Evolutionary conservation across 495 filamentous ascomycete species (phyloP).

Genomic region (Penicillium waksmanii): DNA sequence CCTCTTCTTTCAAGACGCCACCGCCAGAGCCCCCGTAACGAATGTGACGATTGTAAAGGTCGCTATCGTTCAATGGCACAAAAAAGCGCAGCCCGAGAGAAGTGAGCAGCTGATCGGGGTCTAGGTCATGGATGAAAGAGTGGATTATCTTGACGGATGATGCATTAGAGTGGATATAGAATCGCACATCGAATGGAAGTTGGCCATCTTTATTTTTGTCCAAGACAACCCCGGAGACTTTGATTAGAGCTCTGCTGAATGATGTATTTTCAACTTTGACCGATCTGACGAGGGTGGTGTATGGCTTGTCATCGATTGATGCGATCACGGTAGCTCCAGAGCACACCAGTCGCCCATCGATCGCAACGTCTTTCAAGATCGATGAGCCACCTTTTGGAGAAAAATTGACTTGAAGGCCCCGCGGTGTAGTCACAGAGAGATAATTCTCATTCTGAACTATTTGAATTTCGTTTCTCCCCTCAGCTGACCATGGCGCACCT

Average conservation of each 20-base stretch:
- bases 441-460: background rate
- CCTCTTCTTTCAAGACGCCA: slow-evolving; percentile 45
- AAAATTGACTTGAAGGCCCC: slow-evolving; percentile 16
- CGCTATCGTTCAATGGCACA: slow-evolving; percentile 37
- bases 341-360: slow-evolving; percentile 14
- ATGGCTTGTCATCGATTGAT: slow-evolving; percentile 16
- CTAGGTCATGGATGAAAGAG: slow-evolving; percentile 39
- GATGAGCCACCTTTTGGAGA: slow-evolving; percentile 7
- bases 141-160: slow-evolving; percentile 38
- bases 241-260: slow-evolving; percentile 16
- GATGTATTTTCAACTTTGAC: slow-evolving; percentile 21
- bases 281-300: slow-evolving; percentile 9
- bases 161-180: slow-evolving; percentile 44
- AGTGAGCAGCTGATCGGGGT: slow-evolving; percentile 35
- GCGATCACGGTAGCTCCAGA: slow-evolving; percentile 18
- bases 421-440: slow-evolving; percentile 6
- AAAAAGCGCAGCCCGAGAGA: slow-evolving; percentile 42
- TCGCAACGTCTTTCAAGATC: slow-evolving; percentile 12
- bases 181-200: slow-evolving; percentile 46
- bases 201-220: background rate
- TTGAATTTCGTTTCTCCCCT: background rate
- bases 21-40: slow-evolving; percentile 40
- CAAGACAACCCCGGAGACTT: slow-evolving; percentile 15
- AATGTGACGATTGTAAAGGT: slow-evolving; percentile 44
- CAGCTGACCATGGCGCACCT: background rate